Base-by-base conservation (phyloP, 257 asterid species). In the Cinchona pubescens region DNA sequence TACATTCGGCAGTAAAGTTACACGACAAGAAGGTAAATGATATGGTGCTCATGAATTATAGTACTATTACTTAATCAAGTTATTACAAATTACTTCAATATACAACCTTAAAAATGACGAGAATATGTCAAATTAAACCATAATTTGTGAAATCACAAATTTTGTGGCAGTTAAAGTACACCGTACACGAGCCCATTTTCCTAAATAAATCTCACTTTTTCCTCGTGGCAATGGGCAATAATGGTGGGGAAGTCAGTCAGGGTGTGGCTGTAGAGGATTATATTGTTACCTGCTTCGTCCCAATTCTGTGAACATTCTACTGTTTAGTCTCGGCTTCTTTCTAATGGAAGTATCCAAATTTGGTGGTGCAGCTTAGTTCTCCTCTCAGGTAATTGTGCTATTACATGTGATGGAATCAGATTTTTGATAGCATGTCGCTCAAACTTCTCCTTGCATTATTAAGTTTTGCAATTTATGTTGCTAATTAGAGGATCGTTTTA, bases 311-410 rank as follows among this genome's bases (percentile, higher is more conserved):
- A 46, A 71, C 40, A 35, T 5, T 32, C 42, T 58, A 40, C 11
- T 59, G 37, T 64, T 27, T 3, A 76, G 3, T 35, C 40, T 68
- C n/a, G 23, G 72, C 82, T 55, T 82, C 77, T 78, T 78, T 64
- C 79, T 37, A 2, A 27, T 71, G 81, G 76, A 75, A 13, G 37
- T 30, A 19, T 46, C 58, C 63, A 40, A 58, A 59, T 30, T 15
- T 65, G 76, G 67, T 65, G 72, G 78, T 70, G 73, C 75, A 60
- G 32, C 16, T 68, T 60, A 37, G 14, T 12, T 51, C 53, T 58
- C 63, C 23, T 38, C 56, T 3, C 34, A 12, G 40, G 23, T 12
- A 11, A 18, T 15, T 16, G n/a, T 61, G 1, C 37, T 19, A 67
- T 7, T 0, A 2, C 21, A 40, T 23, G 34, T 45, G 59, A n/a